phyloP scores from a whole-genome alignment of 768 basidiomycete genomes.

The Rhodotorula graminis region DNA sequence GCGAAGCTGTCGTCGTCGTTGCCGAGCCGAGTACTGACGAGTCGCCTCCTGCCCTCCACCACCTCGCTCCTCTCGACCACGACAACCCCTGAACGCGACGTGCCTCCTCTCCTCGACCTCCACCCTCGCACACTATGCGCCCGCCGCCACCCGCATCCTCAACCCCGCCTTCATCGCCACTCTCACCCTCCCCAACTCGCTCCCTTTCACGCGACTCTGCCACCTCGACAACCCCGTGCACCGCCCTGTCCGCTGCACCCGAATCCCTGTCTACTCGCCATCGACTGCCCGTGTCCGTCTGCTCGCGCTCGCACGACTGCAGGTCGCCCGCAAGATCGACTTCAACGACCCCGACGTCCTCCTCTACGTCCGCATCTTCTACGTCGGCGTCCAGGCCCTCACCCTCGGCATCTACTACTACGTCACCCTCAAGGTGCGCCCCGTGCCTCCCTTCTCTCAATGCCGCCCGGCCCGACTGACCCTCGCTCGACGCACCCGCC shows the following conservation, averaged over 20 bases:
- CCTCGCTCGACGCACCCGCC: too few relatives aligned
- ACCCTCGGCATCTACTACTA: conserved; percentile 75
- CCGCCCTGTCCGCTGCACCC: too few relatives aligned
- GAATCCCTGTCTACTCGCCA: neutral
- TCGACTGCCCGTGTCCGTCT: too few relatives aligned
- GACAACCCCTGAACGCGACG: too few relatives aligned
- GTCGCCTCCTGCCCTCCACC: neutral
- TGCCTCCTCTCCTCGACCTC: too few relatives aligned
- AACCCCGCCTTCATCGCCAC: too few relatives aligned
- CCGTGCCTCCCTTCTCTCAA: neutral
- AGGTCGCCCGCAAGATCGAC: conserved; percentile 84
- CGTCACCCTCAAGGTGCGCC: conserved; percentile 61
- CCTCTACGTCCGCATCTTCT: conserved; percentile 74
- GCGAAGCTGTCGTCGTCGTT: too few relatives aligned
- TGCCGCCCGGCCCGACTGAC: too few relatives aligned
- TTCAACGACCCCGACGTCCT: conserved; percentile 83
- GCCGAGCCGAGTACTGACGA: conserved; percentile 42
- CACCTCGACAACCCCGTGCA: too few relatives aligned
- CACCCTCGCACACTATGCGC: too few relatives aligned
- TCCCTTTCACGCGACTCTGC: neutral
- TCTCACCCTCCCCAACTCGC: too few relatives aligned
- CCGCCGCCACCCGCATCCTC: too few relatives aligned
- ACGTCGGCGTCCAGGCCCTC: conserved; percentile 67
- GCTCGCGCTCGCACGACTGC: neutral
- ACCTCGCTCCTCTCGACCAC: neutral